Evolutionary conservation across 495 filamentous ascomycete genomes (phyloP).

Genomic region (Saxophila tyrrhenica): DNA sequence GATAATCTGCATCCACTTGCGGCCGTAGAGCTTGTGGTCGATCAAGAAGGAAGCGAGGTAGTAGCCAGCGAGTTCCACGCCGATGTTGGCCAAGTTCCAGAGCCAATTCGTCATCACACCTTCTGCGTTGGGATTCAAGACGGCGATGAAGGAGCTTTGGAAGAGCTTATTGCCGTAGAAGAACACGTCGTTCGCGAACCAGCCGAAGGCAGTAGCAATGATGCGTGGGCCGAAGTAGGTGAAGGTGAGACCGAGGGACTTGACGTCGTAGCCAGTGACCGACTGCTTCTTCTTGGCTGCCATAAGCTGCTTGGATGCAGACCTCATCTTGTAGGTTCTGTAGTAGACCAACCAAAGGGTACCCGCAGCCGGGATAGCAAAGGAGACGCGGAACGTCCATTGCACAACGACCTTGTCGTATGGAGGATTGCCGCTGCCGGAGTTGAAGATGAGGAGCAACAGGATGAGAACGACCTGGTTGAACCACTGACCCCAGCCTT

Average conservation of each 20-base stretch:
- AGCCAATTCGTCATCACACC: slow-evolving; percentile 75
- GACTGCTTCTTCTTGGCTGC: slow-evolving; percentile 70
- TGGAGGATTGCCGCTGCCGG: slow-evolving; percentile 55
- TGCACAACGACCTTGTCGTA: slow-evolving; percentile 61
- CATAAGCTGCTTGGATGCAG: slow-evolving; percentile 58
- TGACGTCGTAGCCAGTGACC: slow-evolving; percentile 78
- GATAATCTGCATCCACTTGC: slow-evolving; percentile 83
- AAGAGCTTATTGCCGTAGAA: slow-evolving; percentile 98
- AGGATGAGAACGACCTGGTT: slow-evolving; percentile 82
- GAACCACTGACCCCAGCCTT: slow-evolving; percentile 88
- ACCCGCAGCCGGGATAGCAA: slow-evolving; percentile 72
- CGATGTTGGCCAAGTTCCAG: slow-evolving; percentile 81
- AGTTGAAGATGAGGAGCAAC: slow-evolving; percentile 69
- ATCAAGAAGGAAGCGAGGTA: slow-evolving; percentile 70
- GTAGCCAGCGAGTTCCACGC: slow-evolving; percentile 72
- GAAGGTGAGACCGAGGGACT: slow-evolving; percentile 64
- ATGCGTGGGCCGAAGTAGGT: slow-evolving; percentile 70
- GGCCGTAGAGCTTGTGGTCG: slow-evolving; percentile 84
- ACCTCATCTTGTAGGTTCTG: slow-evolving; percentile 78
- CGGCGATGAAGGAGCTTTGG: slow-evolving; percentile 71
- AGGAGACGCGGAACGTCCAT: slow-evolving; percentile 77
- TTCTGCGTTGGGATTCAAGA: slow-evolving; percentile 48
- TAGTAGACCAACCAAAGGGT: slow-evolving; percentile 90
- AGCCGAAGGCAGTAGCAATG: slow-evolving; percentile 70
- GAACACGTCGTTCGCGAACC: slow-evolving; percentile 91